Evolutionary conservation across 371 early-diverging fungal species (phyloP), one percentile per base, ranked within the genome.

Genomic region (Syncephalastrum contaminatum): DNA sequence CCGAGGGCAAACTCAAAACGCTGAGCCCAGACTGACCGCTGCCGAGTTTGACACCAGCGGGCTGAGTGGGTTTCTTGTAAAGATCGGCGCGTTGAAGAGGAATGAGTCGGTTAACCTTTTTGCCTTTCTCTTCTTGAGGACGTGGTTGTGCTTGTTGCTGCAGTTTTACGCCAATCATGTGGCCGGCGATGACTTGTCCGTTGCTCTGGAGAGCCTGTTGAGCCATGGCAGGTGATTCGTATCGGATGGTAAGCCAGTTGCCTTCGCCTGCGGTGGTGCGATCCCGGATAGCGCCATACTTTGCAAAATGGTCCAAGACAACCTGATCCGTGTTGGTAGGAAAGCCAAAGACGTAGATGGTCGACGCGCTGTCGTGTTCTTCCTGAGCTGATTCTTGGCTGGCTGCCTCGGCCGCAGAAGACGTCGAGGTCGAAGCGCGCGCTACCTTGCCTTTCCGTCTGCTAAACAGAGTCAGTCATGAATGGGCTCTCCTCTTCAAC

Each of bases 281-380:
- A 7, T 58, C 44, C 18, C 44, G 20, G n/a, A 58, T 51, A 18
- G 43, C 25, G 18, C 58, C 58, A 41, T 51, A 52, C n/a, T 42
- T 51, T 6, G 36, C 14, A 58, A 58, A 58, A 24, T 58, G 52
- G 13, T 44, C 46, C n/a, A 58, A 19, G 12, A 58, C 25, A 8
- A 22, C 43, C 18, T 52, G 46, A n/a, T 58, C 39, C 2, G 58
- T 24, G 18, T 52, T 22, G 5, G 39, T 44, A 12, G 51, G 40
- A 24, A 51, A 58, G 15, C 58, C 58, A 41, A 58, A 58, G n/a
- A 58, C 58, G 15, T 51, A 43, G 45, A 58, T 41, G 18, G 44
- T 54, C 3, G 58, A 42, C 14, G 43, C 50, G 2, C 22, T 21
- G 18, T 56, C 54, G 19, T 53, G 45, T 13, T 40, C 30, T 22